Base-by-base conservation (phyloP, 164 flowering plant species). In the Kalanchoe fedtschenkoi region DNA sequence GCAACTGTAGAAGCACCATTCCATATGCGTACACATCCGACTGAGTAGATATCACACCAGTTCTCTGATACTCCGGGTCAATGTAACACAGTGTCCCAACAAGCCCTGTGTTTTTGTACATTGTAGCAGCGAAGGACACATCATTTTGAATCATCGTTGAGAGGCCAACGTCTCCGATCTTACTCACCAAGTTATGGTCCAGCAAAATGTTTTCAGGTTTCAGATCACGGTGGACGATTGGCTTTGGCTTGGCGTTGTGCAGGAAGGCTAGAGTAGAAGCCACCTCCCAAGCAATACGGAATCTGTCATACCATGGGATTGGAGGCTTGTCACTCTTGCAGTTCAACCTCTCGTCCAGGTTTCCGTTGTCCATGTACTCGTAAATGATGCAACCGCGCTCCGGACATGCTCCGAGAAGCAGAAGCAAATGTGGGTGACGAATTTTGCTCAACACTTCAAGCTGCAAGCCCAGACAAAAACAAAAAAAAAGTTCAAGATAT, bases 141-240 rank as follows among this genome's bases (percentile, higher is more conserved):
- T 72, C 79, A 0, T 65, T 38, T 13, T 74, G 69, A 56, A 86
- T 76, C 78, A 77, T 80, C n/a, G 80, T 80, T 14, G 95, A 74
- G 55, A 93, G 91, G 30, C 97, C 99, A 42, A 87, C 89, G 69
- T 93, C 96, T 46, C 95, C 92, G 21, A 93, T 88, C 72, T 90
- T 93, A 80, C 96, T 93, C 26, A 85, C 88, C 21, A 79, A 72
- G 71, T 93, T 85, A 33, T 69, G 82, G 61, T 85, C 89, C 14
- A 93, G 91, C 69, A 90, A 78, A 60, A 93, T 93, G 77, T 93
- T 93, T 60, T 86, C 88, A 6, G 99, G 99, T 64, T 93, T 93
- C 38, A 93, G 76, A 66, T 93, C 96, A 56, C 99, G 89, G 61
- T 90, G 99, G 43, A 93, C 76, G 51, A 93, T 80, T 2, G 89